Base-by-base conservation (phyloP, 345 rosid genomes). In the Citrus maxima region DNA sequence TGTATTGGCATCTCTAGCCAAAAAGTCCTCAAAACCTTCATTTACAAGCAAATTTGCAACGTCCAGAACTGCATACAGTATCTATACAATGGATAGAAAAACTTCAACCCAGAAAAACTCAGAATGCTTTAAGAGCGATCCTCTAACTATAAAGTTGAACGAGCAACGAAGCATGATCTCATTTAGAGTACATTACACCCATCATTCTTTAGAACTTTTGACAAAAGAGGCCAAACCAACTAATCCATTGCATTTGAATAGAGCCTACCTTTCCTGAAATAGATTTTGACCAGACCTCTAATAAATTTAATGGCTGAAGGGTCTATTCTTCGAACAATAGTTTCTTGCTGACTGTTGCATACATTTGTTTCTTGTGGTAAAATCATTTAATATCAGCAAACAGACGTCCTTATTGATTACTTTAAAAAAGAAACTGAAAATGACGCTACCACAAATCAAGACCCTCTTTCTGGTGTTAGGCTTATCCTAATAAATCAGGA, bases 1-100 rank as follows among this genome's bases (percentile, higher is more conserved):
- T 71, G 91, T 88, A 78, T 73, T 88, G 8, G 89, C 87, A 55
- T 87, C 91, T 72, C 87, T 68, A 1, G 86, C 84, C 73, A 83
- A 67, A 83, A 85, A 14, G 58, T 80, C 77, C 73, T 63, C 3
- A 78, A 25, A 56, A 70, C n/a, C 51, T 56, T 54, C 82, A 75
- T 82, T 51, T 14, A 10, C 62, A 32, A 75, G 51, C 51, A 64
- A 13, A n/a, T 7, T 27, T 62, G 35, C 22, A 62, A 64, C 13
- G 51, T 30, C 49, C 22, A 42, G 56, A 69, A 25, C 58, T 42
- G 72, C 73, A 25, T 27, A 28, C 38, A 9, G 5, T 19, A 49
- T 7, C 51, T 4, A n/a, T 8, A 7, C 62, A n/a, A 59, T 7
- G 62, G 8, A 21, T 21, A 67, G 8, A 8, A 67, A 35, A 19